These are phyloP conservation scores for Annulohypoxylon stygium DNA, from an alignment of 495 filamentous ascomycete genomes.

Conservation along the genomic window DNA sequence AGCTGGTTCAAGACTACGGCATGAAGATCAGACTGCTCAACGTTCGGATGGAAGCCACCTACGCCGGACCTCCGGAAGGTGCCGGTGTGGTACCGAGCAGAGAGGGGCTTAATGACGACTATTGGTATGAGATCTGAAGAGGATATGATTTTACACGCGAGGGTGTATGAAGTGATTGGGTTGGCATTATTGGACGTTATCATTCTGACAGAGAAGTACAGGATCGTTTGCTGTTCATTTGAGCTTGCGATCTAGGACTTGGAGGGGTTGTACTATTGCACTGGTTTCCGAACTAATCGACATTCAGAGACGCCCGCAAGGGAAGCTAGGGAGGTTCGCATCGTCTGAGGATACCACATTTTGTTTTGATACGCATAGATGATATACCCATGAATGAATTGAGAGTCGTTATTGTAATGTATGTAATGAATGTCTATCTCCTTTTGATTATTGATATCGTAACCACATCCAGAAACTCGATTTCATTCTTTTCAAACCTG, in stretches of 20 bases:
- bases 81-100: slow-evolving; percentile 68
- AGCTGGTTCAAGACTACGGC: slow-evolving; percentile 87
- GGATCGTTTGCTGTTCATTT: slow-evolving; percentile 21
- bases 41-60: slow-evolving; percentile 84
- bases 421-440: background rate
- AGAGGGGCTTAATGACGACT: slow-evolving; percentile 75
- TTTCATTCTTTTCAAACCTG: background rate
- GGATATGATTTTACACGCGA: background rate
- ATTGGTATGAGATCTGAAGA: slow-evolving; percentile 73
- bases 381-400: slow-evolving; percentile 45
- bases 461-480: background rate
- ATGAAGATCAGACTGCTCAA: slow-evolving; percentile 94
- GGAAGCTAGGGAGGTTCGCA: slow-evolving; percentile 28
- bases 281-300: slow-evolving; percentile 20
- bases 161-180: background rate
- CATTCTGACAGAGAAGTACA: background rate
- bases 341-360: slow-evolving; percentile 43
- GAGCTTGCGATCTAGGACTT: slow-evolving; percentile 7
- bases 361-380: slow-evolving; percentile 30
- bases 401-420: slow-evolving; percentile 19
- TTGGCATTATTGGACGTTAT: background rate
- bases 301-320: slow-evolving; percentile 37
- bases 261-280: slow-evolving; percentile 19
- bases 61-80: slow-evolving; percentile 65
- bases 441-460: background rate